Evolutionary conservation across 1,284 basidiomycete species (phyloP).

Genomic region (Apiotrichum gamsii): DNA sequence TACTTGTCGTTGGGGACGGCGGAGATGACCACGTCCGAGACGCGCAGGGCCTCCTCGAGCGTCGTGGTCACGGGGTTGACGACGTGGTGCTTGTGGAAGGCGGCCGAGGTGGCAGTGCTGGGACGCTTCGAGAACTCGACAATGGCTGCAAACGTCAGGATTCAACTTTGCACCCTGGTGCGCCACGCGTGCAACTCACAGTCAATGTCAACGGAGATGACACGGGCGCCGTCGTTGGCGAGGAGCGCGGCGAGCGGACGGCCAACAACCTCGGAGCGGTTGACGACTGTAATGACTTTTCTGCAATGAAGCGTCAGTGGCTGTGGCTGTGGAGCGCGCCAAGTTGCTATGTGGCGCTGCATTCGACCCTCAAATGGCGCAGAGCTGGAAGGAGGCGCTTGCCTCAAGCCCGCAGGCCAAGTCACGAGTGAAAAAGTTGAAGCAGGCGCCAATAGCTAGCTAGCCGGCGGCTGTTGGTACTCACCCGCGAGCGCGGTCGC

Average conservation of each 20-base stretch:
- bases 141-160: constrained; percentile 43
- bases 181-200: constrained; percentile 52
- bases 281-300: constrained; percentile 30
- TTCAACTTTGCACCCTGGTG: neutral
- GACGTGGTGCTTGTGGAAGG: constrained; percentile 76
- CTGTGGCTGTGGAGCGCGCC: no score
- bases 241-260: constrained; percentile 83
- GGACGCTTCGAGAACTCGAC: constrained; percentile 87
- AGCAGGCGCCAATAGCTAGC: no score
- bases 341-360: neutral
- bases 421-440: no score
- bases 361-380: neutral
- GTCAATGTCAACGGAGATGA: constrained; percentile 86
- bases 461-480: no score
- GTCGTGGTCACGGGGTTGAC: constrained; percentile 62
- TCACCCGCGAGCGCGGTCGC: constrained; percentile 81
- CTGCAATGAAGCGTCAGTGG: constrained; percentile 6
- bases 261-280: constrained; percentile 71
- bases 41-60: constrained; percentile 67
- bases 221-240: constrained; percentile 85
- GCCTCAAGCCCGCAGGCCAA: no score
- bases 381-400: no score
- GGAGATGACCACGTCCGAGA: constrained; percentile 84
- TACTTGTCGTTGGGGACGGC: constrained; percentile 82
- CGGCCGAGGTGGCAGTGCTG: constrained; percentile 28